Base-by-base conservation (phyloP, 257 asterid genomes). In the Salvia splendens region DNA sequence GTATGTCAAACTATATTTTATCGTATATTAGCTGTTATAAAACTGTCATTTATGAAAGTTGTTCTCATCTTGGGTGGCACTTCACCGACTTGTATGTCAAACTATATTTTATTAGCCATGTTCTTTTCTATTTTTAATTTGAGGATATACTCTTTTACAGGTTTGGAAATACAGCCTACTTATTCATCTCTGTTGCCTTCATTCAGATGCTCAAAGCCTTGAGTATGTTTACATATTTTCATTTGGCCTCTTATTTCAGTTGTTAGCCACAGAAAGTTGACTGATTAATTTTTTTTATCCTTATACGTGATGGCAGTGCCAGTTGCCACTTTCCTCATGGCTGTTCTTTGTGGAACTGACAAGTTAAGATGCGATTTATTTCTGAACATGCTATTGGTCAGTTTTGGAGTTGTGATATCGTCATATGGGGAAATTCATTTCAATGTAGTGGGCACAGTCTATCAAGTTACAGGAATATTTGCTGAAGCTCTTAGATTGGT, bases 191-290 rank as follows among this genome's bases (percentile, higher is more conserved):
- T 14, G 99, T 94, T 64, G 99, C 99, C 62, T 94, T 94, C 95
- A 94, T 94, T 82, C 99, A 94, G 88, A 90, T 94, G 99, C 99
- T 94, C 69, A 94, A 94, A 89, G 96, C 99, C 76, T 80, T 94
- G 67, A 94, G 99, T 94, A 94, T 64, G 96, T 65, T 52, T 12
- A 30, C 61, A 24, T 63, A 52, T 56, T 56, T 11, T 72, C 52
- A 60, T 65, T 42, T 9, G 59, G 56, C 42, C 51, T 48, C 69
- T 43, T 63, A 14, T 58, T 51, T 40, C 67, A 42, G 42, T 71
- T 41, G 47, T 51, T 71, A 43, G 64, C 36, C 59, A 28, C 42
- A 36, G 43, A 61, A 57, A 61, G 12, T 64, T 24, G 51, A 56
- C 79, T 84, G 62, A 81, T 76, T 62, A 32, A 17, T 57, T 59